A percentile compares a stretch with the other conserved stretches of the same genome.
phyloP scores from a whole-genome alignment of 139 green algal species.

The Nannochloris sp. region DNA sequence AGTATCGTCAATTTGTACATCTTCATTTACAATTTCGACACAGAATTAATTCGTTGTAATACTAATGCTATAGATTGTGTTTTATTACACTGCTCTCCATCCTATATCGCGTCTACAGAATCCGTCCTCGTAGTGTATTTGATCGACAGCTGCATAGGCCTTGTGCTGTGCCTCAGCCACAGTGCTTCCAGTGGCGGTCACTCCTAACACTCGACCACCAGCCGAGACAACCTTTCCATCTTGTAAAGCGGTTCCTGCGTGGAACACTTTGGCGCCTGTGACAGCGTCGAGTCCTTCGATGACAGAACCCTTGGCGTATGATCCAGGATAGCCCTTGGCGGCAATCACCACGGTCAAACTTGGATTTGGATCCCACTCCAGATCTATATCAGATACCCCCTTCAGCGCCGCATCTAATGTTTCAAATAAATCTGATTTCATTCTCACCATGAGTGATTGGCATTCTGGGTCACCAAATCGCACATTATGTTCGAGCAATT shows the following conservation, averaged over 20 bases:
- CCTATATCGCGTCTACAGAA: conserved; percentile 84
- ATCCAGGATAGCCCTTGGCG: conserved; percentile 87
- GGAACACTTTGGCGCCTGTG: conserved; percentile 74
- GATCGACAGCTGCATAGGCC: conserved; percentile 72
- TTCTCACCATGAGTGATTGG: conserved; percentile 85
- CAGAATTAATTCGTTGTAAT: background rate
- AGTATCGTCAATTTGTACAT: background rate
- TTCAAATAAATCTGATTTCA: conserved; percentile 77
- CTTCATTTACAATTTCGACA: background rate
- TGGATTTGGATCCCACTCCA: conserved; percentile 2
- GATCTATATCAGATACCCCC: conserved; percentile 11
- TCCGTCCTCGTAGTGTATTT: conserved; percentile 68
- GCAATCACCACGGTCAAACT: conserved; percentile 82
- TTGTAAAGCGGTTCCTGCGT: conserved; percentile 59
- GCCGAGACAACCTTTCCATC: conserved; percentile 33
- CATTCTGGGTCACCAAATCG: conserved; percentile 97
- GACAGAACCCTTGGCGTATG: conserved; percentile 70
- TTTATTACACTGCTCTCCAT: conserved; percentile 58
- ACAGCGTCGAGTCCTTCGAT: conserved; percentile 62
- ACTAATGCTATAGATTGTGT: too few species aligned
- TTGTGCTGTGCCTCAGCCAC: conserved; percentile 59
- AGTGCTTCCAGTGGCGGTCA: conserved; percentile 60
- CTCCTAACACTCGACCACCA: conserved; percentile 72
- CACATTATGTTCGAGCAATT: conserved; percentile 97
- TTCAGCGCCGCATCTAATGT: conserved; percentile 47